These are phyloP conservation scores for Syncephalastrum sp. DNA, from an alignment of 371 early-diverging fungal species.

Conservation along the genomic window DNA sequence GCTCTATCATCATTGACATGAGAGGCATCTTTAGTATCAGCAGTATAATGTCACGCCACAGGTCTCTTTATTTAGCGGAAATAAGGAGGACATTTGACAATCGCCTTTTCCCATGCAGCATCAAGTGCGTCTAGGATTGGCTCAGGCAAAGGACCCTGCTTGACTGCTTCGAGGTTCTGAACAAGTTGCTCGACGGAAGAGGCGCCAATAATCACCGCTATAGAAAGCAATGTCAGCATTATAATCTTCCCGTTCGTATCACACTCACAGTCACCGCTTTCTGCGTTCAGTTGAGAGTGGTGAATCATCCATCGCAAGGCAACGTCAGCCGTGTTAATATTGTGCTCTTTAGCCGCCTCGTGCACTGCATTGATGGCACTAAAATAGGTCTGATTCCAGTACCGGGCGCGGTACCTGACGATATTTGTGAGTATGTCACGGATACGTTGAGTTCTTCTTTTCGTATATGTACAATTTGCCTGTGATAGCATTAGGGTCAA, in stretches of 20 bases:
- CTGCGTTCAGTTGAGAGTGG: conserved; percentile 53
- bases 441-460: too few species aligned
- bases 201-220: conserved; percentile 62
- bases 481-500: conserved; percentile 45
- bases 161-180: conserved; percentile 45
- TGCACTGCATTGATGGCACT: conserved; percentile 46
- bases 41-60: not conserved
- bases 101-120: conserved; percentile 46
- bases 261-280: conserved; percentile 47
- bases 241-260: too few species aligned
- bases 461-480: conserved; percentile 34
- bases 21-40: too few species aligned
- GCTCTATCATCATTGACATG: too few species aligned
- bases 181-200: conserved; percentile 52
- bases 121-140: conserved; percentile 53
- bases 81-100: conserved; percentile 43
- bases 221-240: conserved; percentile 5
- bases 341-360: conserved; percentile 31
- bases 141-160: conserved; percentile 55
- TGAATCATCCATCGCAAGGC: conserved; percentile 65
- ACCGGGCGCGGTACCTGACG: conserved; percentile 51
- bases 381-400: conserved; percentile 61
- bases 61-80: conserved; percentile 15
- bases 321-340: conserved; percentile 42
- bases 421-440: not conserved